These are phyloP conservation scores for Gossypium armourianum DNA, from an alignment of 441 rosid genomes.

Conservation along the genomic window DNA sequence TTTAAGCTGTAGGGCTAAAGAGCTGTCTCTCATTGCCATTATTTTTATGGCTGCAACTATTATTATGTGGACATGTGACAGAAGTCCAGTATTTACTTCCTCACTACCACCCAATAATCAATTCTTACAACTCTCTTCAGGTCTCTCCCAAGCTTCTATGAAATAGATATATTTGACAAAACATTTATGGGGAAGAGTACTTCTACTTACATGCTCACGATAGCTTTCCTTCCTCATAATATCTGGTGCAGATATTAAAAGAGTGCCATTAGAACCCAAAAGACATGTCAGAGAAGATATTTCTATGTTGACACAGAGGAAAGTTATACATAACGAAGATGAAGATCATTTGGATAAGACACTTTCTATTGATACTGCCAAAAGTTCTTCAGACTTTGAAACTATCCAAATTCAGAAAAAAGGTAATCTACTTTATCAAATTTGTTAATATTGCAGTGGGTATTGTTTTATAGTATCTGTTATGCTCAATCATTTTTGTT, in stretches of 20 bases:
- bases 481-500: not conserved
- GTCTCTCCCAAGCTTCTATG: conserved; percentile 22
- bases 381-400: conserved; percentile 1
- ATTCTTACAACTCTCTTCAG: conserved; percentile 41
- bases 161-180: not conserved
- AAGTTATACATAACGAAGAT: not conserved
- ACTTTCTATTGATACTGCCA: not conserved
- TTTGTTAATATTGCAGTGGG: not conserved
- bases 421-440: conserved; percentile 1
- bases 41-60: conserved; percentile 46
- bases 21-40: conserved; percentile 47
- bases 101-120: conserved; percentile 41
- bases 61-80: conserved; percentile 62
- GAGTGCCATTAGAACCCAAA: conserved; percentile 1
- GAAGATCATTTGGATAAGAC: conserved; percentile 2
- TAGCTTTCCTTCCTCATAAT: not conserved
- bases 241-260: conserved; percentile 9
- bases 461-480: not conserved
- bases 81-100: conserved; percentile 26
- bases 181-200: not conserved
- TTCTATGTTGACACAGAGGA: not conserved
- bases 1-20: conserved; percentile 36
- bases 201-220: not conserved
- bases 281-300: conserved; percentile 1
- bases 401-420: not conserved